Evolutionary conservation across 257 asterid species (phyloP).

Genomic region (Striga asiatica): DNA sequence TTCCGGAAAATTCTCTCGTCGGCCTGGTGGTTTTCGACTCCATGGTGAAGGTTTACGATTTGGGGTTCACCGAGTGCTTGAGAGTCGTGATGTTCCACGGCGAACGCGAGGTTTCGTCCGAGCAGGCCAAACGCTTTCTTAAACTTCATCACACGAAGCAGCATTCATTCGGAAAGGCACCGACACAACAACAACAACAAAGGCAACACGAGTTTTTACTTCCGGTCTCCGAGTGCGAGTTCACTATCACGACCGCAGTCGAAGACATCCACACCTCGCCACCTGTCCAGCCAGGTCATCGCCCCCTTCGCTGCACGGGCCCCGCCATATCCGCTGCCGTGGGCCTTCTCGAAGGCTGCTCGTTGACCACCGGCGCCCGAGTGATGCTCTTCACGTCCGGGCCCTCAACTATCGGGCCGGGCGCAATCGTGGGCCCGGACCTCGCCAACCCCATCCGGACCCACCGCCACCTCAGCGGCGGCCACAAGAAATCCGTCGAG

Average conservation of each 20-base stretch:
- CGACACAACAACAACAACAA: constrained; percentile 32
- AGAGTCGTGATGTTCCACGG: constrained; percentile 70
- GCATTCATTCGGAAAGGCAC: constrained; percentile 44
- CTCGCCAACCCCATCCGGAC: constrained; percentile 53
- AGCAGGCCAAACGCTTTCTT: constrained; percentile 59
- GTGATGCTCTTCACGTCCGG: constrained; percentile 93
- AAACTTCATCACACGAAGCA: constrained; percentile 54
- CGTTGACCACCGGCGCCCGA: constrained; percentile 62
- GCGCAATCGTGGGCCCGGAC: constrained; percentile 58
- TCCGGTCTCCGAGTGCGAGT: constrained; percentile 76
- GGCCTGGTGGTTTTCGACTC: constrained; percentile 85
- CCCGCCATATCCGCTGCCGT: constrained; percentile 85
- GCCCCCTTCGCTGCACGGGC: constrained; percentile 79
- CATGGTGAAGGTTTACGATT: constrained; percentile 80
- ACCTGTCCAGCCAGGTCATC: constrained; percentile 43
- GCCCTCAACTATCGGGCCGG: constrained; percentile 90
- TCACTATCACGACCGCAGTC: constrained; percentile 68
- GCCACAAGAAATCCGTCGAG: constrained; percentile 45
- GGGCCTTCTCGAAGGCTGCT: constrained; percentile 81
- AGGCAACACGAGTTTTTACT: constrained; percentile 62
- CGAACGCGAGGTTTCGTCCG: constrained; percentile 60
- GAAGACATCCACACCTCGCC: constrained; percentile 65
- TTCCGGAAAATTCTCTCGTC: constrained; percentile 81
- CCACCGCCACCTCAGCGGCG: constrained; percentile 61
- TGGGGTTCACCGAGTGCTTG: constrained; percentile 60